phyloP scores from a whole-genome alignment of 2,329 filamentous ascomycete genomes.

The Scolecobasidium constrictum region DNA sequence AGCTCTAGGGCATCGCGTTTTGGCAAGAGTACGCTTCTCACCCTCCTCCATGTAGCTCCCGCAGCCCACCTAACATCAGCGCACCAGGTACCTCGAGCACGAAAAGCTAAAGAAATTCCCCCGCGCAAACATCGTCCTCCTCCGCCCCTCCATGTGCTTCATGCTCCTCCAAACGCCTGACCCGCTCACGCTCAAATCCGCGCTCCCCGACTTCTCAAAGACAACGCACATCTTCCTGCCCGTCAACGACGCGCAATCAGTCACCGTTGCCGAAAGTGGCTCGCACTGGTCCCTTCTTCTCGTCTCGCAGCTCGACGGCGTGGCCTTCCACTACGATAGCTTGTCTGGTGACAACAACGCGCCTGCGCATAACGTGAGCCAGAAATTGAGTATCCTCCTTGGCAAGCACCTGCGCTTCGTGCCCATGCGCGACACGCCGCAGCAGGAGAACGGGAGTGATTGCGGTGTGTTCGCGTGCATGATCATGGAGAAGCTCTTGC shows the following conservation, averaged over 20 bases:
- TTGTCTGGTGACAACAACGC: slow-evolving; percentile 63
- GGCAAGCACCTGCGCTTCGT: slow-evolving; percentile 60
- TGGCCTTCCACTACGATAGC: slow-evolving; percentile 95
- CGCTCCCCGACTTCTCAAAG: slow-evolving; percentile 67
- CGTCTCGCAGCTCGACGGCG: slow-evolving; percentile 75
- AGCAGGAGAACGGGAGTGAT: slow-evolving; percentile 86
- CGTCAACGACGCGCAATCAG: slow-evolving; percentile 77
- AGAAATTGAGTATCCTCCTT: slow-evolving; percentile 60
- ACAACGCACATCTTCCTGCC: slow-evolving; percentile 93
- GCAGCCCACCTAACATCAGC: too few species aligned
- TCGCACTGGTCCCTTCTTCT: slow-evolving; percentile 92
- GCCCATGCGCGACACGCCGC: slow-evolving; percentile 73
- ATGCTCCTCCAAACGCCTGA: slow-evolving; percentile 68
- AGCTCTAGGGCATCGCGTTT: slow-evolving; percentile 72
- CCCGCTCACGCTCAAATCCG: slow-evolving; percentile 46
- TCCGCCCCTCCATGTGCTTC: slow-evolving; percentile 87
- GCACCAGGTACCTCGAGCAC: slow-evolving; percentile 75
- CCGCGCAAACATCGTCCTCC: slow-evolving; percentile 75
- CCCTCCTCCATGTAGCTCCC: slow-evolving; percentile 6
- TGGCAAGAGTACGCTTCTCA: slow-evolving; percentile 72
- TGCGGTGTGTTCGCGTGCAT: slow-evolving; percentile 95
- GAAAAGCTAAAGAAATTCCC: slow-evolving; percentile 74
- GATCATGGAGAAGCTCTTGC: slow-evolving; percentile 84
- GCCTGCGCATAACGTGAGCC: slow-evolving; percentile 59
- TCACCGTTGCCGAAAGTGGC: slow-evolving; percentile 71